These are phyloP conservation scores for Naegleria lovaniensis DNA, from an alignment of 208 protist species.

Conservation along the genomic window DNA sequence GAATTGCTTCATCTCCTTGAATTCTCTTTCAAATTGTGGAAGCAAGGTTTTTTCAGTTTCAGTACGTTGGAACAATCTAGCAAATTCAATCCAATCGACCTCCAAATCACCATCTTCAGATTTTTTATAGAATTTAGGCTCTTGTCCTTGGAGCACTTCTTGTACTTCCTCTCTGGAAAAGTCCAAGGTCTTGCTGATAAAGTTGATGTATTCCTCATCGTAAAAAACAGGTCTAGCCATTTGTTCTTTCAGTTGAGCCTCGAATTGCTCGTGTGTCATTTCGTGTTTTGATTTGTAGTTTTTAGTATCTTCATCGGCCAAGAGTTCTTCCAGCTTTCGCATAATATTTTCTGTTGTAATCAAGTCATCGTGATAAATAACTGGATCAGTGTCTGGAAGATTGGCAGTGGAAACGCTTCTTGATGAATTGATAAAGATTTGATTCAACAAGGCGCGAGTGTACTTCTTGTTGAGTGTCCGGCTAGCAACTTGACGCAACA, in stretches of 20 bases:
- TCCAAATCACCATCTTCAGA: background rate
- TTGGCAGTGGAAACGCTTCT: slow-evolving; percentile 1
- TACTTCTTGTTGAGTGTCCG: background rate
- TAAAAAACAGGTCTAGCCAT: background rate
- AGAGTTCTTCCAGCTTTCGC: background rate
- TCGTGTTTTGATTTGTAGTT: background rate
- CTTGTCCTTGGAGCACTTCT: background rate
- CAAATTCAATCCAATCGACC: background rate
- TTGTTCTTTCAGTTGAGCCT: background rate
- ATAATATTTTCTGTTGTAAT: background rate
- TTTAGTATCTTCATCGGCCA: background rate
- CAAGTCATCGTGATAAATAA: slow-evolving; percentile 5
- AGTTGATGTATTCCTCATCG: background rate
- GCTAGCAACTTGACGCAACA: too few relatives aligned
- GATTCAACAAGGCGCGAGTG: background rate
- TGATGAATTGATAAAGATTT: background rate
- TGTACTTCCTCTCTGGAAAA: background rate
- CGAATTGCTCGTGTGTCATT: background rate
- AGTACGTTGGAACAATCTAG: background rate
- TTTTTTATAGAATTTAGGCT: background rate
- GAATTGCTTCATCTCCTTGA: background rate
- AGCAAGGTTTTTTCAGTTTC: background rate
- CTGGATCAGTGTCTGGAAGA: background rate
- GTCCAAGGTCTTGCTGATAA: background rate
- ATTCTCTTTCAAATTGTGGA: slow-evolving; percentile 1